phyloP scores from a whole-genome alignment of 139 green algal species.

The Eudorina sp. region DNA sequence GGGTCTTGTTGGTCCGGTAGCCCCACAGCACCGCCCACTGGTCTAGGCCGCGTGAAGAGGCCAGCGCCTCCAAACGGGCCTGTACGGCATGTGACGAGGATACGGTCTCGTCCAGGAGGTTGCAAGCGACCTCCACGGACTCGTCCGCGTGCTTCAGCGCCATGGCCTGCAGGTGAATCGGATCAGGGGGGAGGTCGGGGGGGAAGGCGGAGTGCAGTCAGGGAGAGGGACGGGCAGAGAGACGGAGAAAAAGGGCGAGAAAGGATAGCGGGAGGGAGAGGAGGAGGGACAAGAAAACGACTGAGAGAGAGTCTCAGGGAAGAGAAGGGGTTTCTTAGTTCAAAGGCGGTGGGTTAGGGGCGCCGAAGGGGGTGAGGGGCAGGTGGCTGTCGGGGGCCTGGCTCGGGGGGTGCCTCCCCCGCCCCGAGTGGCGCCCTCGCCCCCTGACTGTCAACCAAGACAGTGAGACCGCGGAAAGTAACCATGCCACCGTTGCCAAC shows the following conservation, averaged over 20 bases:
- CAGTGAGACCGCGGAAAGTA: background rate
- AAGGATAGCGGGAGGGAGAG: background rate
- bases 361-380: background rate
- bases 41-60: background rate
- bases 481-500: too few relatives aligned
- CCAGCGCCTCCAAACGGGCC: background rate
- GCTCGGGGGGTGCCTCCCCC: background rate
- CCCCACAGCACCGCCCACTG: background rate
- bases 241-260: background rate
- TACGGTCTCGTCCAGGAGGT: slow-evolving; percentile 72
- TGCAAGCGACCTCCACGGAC: slow-evolving; percentile 85
- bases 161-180: slow-evolving; percentile 71
- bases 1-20: slow-evolving; percentile 26
- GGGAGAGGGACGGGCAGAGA: background rate
- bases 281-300: background rate
- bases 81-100: background rate
- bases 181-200: background rate
- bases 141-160: slow-evolving; percentile 72
- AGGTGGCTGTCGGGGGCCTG: background rate
- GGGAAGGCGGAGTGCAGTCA: background rate
- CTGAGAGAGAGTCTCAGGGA: background rate
- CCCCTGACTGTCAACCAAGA: too few relatives aligned
- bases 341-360: background rate
- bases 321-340: background rate
- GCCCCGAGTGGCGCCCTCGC: background rate